Evolutionary conservation across 225 moss, liverwort and hornwort genomes (phyloP).

Genomic region (Anthoceros angustus): DNA sequence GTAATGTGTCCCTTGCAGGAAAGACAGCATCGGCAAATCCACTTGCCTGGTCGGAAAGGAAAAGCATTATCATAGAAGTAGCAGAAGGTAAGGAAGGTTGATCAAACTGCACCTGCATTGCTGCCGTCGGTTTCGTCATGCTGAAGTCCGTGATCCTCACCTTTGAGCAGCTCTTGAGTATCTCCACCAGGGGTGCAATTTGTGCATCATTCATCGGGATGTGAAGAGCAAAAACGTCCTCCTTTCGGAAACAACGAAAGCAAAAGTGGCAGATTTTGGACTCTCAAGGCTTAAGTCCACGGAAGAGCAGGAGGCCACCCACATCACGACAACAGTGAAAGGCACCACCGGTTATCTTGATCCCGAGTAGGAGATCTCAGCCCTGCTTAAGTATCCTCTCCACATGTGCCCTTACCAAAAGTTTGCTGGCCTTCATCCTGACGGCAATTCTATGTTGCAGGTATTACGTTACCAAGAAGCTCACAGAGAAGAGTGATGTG

Average conservation of each 20-base stretch:
- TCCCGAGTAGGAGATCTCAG: slow-evolving; percentile 14
- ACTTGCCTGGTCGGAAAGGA: background rate
- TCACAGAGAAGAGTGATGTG: background rate
- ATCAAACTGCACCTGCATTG: background rate
- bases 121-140: background rate
- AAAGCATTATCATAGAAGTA: slow-evolving; percentile 3
- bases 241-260: slow-evolving; percentile 14
- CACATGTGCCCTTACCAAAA: too few species aligned
- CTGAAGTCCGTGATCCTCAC: background rate
- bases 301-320: background rate
- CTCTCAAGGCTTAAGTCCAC: slow-evolving; percentile 14
- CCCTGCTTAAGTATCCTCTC: too few species aligned
- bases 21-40: background rate
- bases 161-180: slow-evolving; percentile 17
- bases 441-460: background rate
- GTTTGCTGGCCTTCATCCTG: too few species aligned
- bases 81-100: background rate
- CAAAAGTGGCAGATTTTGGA: slow-evolving; percentile 21
- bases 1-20: background rate
- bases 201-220: slow-evolving; percentile 21
- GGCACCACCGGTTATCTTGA: slow-evolving; percentile 18
- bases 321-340: slow-evolving; percentile 12
- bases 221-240: slow-evolving; percentile 24
- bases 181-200: slow-evolving; percentile 18
- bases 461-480: background rate